phyloP scores from a whole-genome alignment of 805 yeast genomes.

The Schwanniomyces vanrijiae region DNA sequence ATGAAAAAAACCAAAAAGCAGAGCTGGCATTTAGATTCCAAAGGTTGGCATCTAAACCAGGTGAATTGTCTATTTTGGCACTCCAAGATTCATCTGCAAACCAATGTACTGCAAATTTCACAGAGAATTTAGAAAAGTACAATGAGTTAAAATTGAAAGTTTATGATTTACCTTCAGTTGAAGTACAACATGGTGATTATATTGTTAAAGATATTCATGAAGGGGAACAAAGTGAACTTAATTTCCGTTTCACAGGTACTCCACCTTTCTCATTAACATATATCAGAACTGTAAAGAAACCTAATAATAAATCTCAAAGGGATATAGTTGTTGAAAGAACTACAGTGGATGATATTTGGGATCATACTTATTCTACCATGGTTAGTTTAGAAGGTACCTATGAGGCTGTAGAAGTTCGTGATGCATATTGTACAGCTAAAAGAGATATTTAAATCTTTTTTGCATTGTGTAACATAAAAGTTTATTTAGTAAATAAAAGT shows the following conservation, averaged over 20 bases:
- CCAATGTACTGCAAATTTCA: conserved; percentile 66
- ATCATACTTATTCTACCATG: conserved; percentile 63
- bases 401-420: conserved; percentile 88
- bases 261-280: conserved; percentile 91
- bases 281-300: conserved; percentile 60
- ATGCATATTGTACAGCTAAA: conserved; percentile 63
- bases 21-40: conserved; percentile 48
- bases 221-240: conserved; percentile 90
- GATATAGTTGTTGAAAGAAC: conserved; percentile 46
- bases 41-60: conserved; percentile 80
- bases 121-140: conserved; percentile 31
- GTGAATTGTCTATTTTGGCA: conserved; percentile 65
- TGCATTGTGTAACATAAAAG: conserved; percentile 1
- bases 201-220: conserved; percentile 83
- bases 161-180: conserved; percentile 68
- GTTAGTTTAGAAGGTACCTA: conserved; percentile 92
- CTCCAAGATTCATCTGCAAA: conserved; percentile 72
- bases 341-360: conserved; percentile 70
- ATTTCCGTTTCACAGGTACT: conserved; percentile 77
- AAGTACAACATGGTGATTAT: conserved; percentile 75
- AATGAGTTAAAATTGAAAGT: conserved; percentile 32
- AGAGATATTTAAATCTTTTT: conserved; percentile 8
- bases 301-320: conserved; percentile 18
- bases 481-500: neutral
- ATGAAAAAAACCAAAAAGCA: conserved; percentile 58